Evolutionary conservation across 768 basidiomycete species (phyloP), one percentile per base, ranked within the genome.

Genomic region (Russula vinacea): DNA sequence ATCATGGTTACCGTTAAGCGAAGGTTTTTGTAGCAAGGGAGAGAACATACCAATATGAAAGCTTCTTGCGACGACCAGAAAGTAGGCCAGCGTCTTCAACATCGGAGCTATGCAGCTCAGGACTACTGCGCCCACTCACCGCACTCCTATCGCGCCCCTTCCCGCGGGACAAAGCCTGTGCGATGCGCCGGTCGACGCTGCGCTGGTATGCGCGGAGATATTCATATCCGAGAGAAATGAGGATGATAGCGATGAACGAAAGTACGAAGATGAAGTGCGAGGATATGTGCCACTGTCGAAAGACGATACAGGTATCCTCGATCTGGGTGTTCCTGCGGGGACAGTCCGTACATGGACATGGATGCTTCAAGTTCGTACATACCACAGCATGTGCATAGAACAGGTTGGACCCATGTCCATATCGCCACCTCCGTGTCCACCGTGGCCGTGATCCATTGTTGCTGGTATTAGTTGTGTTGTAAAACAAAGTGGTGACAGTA

Each of bases 371-470:
- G 44, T 9, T 33, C 39, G 33, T 39, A 71, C 73, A 52, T 67
- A 86, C 86, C 90, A 92, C 70, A 93, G 83, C 91, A 93, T 93
- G 74, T 90, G 77, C 85, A 89, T 88, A 9, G 83, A 76, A 73
- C 91, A 93, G 51, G 50, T 79, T 0, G 79, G 74, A 22, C 73
- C 75, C 76, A 77, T 78, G 58, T 76, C 79, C 80, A 80, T 83
- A 62, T 71, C 80, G 65, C 19, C 62, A 49, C 11, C 49, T 73
- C 44, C 51, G 70, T 84, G 81, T 37, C 73, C 82, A 56, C 76
- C 74, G 71, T 86, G 83, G 32, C 70, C 73, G 72, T 76, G 75
- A 55, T 72, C 69, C 74, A 75, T 75, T 44, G 58, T 68, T 58
- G 26, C 14, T 33, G 39, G 40, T 35, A n/a, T 22, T 11, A 24